A percentile compares a stretch with the other conserved stretches of the same genome.
These are phyloP conservation scores for Lentinula boryana DNA, from an alignment of 768 basidiomycete genomes.

Conservation along the genomic window DNA sequence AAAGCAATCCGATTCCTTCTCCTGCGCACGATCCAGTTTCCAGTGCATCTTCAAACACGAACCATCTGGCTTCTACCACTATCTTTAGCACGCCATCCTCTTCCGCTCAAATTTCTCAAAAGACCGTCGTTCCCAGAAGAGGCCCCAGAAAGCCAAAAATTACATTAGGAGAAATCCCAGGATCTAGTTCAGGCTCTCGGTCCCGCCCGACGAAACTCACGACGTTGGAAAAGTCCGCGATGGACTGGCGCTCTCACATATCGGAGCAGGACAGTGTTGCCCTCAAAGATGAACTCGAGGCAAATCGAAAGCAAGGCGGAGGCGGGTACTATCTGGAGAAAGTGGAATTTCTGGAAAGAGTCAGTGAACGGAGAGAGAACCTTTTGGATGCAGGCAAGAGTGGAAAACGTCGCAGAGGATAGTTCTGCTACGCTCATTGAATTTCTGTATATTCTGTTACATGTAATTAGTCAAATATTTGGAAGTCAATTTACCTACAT, in stretches of 20 bases:
- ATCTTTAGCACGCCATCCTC: background rate
- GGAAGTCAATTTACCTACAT: background rate
- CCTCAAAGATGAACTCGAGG: constrained; percentile 67
- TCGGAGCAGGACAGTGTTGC: constrained; percentile 30
- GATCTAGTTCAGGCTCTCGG: constrained; percentile 18
- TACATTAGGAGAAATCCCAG: constrained; percentile 47
- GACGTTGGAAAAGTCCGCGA: constrained; percentile 79
- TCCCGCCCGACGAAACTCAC: constrained; percentile 60
- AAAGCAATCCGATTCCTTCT: background rate
- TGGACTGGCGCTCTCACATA: constrained; percentile 80
- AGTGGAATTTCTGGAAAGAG: constrained; percentile 75
- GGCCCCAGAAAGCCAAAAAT: constrained; percentile 66
- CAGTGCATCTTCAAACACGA: background rate
- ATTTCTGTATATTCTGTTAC: too few relatives aligned
- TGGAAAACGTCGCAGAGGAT: constrained; percentile 22
- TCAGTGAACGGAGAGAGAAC: constrained; percentile 66
- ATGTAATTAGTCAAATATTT: too few relatives aligned
- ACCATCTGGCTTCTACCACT: background rate
- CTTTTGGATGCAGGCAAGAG: constrained; percentile 50
- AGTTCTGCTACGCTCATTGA: too few relatives aligned
- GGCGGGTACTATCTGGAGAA: constrained; percentile 85
- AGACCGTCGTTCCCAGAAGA: constrained; percentile 35
- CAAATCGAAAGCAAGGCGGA: constrained; percentile 48
- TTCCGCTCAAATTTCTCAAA: constrained; percentile 12
- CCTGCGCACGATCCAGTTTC: constrained; percentile 1